These are phyloP conservation scores for Barbatosphaeria neglecta DNA, from an alignment of 495 filamentous ascomycete genomes.

Conservation along the genomic window DNA sequence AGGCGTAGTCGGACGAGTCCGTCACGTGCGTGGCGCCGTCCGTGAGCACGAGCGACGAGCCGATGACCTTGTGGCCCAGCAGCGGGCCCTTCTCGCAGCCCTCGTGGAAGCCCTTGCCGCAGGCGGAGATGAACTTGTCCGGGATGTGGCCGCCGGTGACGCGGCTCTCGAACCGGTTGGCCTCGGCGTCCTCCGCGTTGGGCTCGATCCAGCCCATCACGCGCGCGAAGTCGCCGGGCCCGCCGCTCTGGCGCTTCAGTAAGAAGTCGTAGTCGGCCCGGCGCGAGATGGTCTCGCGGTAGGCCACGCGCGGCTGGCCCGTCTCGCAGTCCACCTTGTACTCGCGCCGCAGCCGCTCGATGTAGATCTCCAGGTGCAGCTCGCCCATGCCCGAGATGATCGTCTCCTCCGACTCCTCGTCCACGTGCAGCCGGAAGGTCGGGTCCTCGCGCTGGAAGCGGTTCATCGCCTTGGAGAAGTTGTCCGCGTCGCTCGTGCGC, in stretches of 20 bases:
- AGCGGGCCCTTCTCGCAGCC: slow-evolving; percentile 82
- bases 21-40: slow-evolving; percentile 98
- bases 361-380: slow-evolving; percentile 91
- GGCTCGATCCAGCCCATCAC: slow-evolving; percentile 92
- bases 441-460: slow-evolving; percentile 98
- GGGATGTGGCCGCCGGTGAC: slow-evolving; percentile 84
- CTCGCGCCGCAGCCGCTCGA: slow-evolving; percentile 95
- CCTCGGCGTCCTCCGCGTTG: slow-evolving; percentile 48
- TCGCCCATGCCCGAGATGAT: slow-evolving; percentile 99
- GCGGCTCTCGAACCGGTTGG: slow-evolving; percentile 76
- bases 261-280: slow-evolving; percentile 79
- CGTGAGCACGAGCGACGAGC: slow-evolving; percentile 81
- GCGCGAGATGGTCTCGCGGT: slow-evolving; percentile 83
- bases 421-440: slow-evolving; percentile 90
- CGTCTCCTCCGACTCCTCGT: slow-evolving; percentile 81
- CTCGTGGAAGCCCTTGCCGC: slow-evolving; percentile 86
- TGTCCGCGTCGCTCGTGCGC: slow-evolving; percentile 78
- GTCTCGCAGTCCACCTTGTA: slow-evolving; percentile 92
- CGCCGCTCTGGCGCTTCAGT: slow-evolving; percentile 92
- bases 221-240: slow-evolving; percentile 90
- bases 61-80: slow-evolving; percentile 87
- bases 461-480: slow-evolving; percentile 98
- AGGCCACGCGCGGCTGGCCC: slow-evolving; percentile 95
- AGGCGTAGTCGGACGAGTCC: slow-evolving; percentile 96
- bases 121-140: slow-evolving; percentile 93